Evolutionary conservation across 768 basidiomycete species (phyloP), one percentile per base, ranked within the genome.

Genomic region (Brasilioporus rufonigricans): DNA sequence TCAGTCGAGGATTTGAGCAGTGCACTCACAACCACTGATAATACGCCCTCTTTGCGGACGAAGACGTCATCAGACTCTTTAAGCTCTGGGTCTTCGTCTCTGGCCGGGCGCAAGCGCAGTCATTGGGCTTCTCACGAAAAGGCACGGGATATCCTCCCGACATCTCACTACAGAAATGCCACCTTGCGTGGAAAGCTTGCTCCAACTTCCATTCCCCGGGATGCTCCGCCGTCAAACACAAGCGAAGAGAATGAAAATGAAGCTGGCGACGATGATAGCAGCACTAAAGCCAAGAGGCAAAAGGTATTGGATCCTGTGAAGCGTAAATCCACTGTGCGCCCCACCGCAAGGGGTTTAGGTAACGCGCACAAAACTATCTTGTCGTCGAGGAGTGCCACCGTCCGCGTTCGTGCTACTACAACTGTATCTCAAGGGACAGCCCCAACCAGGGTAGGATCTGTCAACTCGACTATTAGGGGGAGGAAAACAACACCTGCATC

Each of bases 41-140:
- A 76, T 46, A 66, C 66, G 46, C 74, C 73, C 6, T 68, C 77
- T 26, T 60, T 77, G 44, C 67, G 70, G n/a, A 72, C 73, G 10
- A 67, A 69, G 29, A 68, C 71, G 8, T 77, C 76, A 4, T 76
- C 77, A 13, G 80, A 76, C 45, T 81, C 80, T 12, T 62, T 73
- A 23, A 65, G 69, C 38, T 70, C 77, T 11, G 71, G 65, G 31
- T 70, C 74, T 5, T 71, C 71, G 5, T 73, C 77, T 46, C 53
- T 58, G 32, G 71, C 75, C 48, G 76, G 78, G 33, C 75, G 67
- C 59, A 80, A 80, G 53, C 74, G 79, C 13, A 63, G 74, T 13
- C 67, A 55, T 44, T 53, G 56, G 4, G 29, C 44, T 10, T 52
- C 48, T 35, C 57, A 53, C 50, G 46, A 45, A 36, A 59, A 52